These are phyloP conservation scores for Chaetoceros muelleri DNA, from an alignment of 108 stramenopile genomes.

Conservation along the genomic window DNA sequence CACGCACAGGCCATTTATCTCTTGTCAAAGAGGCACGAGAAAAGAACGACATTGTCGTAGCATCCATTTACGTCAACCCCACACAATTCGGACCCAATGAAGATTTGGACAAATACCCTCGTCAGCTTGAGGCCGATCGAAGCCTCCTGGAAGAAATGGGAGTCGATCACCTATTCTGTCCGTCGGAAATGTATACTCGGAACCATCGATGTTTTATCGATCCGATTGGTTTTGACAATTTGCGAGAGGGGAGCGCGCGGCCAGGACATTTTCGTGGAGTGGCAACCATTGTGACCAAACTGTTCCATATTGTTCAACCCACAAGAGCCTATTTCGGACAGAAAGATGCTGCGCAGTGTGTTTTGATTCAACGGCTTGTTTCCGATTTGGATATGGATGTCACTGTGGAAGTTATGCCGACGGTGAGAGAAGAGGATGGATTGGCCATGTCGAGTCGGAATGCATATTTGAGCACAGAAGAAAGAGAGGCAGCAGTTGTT, in stretches of 20 bases:
- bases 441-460: conserved; percentile 95
- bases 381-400: conserved; percentile 81
- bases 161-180: conserved; percentile 78
- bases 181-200: conserved; percentile 59
- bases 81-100: conserved; percentile 92
- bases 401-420: conserved; percentile 61
- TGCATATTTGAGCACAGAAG: conserved; percentile 75
- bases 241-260: conserved; percentile 68
- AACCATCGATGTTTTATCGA: conserved; percentile 65
- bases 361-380: conserved; percentile 73
- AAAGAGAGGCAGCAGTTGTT: conserved; percentile 72
- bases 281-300: conserved; percentile 94
- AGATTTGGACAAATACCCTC: conserved; percentile 93
- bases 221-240: conserved; percentile 67
- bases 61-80: conserved; percentile 96
- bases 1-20: conserved; percentile 49
- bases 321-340: conserved; percentile 93
- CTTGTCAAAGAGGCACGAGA: conserved; percentile 58
- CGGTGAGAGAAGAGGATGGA: conserved; percentile 85
- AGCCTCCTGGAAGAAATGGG: conserved; percentile 46
- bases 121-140: conserved; percentile 77
- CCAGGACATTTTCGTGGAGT: conserved; percentile 96
- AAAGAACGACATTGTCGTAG: conserved; percentile 79
- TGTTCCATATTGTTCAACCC: conserved; percentile 93
- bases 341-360: conserved; percentile 96